Evolutionary conservation across 148 eudicot genomes (phyloP), one percentile per base, ranked within the genome.

Genomic region (Persicaria tinctoria): DNA sequence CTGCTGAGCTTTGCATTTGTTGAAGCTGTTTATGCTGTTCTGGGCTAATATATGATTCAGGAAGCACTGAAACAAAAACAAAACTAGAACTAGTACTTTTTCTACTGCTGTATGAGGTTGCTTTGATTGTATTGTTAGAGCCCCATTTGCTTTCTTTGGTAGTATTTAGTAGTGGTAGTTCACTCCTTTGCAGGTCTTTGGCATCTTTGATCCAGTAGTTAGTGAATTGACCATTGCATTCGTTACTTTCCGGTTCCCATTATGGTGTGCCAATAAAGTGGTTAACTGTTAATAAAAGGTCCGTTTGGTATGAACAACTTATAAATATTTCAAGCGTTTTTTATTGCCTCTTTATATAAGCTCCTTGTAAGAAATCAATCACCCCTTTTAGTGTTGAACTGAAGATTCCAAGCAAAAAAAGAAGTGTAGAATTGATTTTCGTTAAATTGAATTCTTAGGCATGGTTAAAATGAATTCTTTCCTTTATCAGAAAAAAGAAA

Each of bases 1-100:
- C n/a, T 41, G 70, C 46, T 13, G 48, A 66, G 70, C 68, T 62
- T 62, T 62, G 68, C 68, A 62, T 62, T 32, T 62, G 68, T 62
- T 5, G 16, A 63, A 10, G 44, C 68, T 63, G 45, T 23, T 11
- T 27, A 11, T 27, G 68, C 68, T 63, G 68, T 57, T 57, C 32
- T 57, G 14, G 45, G 45, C 68, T 27, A 32, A 23, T 63, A 63
- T 32, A 11, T 63, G 70, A 66, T 66, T 66, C 70, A 66, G 46
- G 70, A 13, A 44, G 18, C 70, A 66, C 70, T 17, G 6, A 63
- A 63, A 66, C 70, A 13, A 12, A 66, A 66, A 66, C 17, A 5
- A 3, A 13, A 66, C 18, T 66, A 44, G 70, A 17, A 6, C 14
- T 66, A 66, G 70, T 41, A 5, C 17, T 44, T 38, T 63, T 63